Conservation (phyloP, 768 basidiomycete genomes). For the Termitomyces sp. region DNA sequence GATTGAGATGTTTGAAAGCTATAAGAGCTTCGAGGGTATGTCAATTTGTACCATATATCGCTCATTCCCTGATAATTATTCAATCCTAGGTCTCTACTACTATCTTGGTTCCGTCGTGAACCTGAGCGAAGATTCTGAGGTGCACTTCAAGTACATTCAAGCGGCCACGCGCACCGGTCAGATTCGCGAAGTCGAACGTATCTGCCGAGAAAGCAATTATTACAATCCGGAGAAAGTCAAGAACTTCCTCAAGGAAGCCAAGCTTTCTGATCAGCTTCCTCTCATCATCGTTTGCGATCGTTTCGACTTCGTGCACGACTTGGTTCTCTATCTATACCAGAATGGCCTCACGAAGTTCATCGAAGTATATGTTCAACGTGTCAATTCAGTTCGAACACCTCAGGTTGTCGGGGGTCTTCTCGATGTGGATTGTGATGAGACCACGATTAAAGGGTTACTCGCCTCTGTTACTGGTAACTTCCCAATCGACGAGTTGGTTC, state of each 20-base stretch:
- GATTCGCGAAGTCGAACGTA: conserved; percentile 97
- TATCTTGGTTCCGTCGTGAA: conserved; percentile 98
- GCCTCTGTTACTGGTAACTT: conserved; percentile 95
- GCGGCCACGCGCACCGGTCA: conserved; percentile 97
- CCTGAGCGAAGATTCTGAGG: conserved; percentile 92
- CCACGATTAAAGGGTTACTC: conserved; percentile 90
- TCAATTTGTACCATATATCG: not conserved
- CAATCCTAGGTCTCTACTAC: conserved; percentile 79
- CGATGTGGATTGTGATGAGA: conserved; percentile 98
- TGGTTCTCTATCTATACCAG: conserved; percentile 97
- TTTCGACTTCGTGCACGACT: conserved; percentile 99
- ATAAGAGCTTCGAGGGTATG: conserved; percentile 94
- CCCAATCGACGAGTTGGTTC: conserved; percentile 96
- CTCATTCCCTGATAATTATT: not conserved
- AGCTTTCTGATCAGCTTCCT: conserved; percentile 92
- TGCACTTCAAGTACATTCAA: conserved; percentile 99
- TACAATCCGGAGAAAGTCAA: conserved; percentile 99
- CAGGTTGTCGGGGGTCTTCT: conserved; percentile 95
- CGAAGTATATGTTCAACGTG: conserved; percentile 99
- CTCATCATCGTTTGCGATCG: conserved; percentile 99
- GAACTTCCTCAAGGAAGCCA: conserved; percentile 99
- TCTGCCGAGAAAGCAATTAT: conserved; percentile 94
- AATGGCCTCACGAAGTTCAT: conserved; percentile 96
- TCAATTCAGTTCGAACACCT: conserved; percentile 95
- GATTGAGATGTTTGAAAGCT: conserved; percentile 97